Percentiles rank a stretch among this genome's conserved stretches.
Conservation (phyloP, 805 yeast species). For the Wickerhamiella spandovensis region DNA sequence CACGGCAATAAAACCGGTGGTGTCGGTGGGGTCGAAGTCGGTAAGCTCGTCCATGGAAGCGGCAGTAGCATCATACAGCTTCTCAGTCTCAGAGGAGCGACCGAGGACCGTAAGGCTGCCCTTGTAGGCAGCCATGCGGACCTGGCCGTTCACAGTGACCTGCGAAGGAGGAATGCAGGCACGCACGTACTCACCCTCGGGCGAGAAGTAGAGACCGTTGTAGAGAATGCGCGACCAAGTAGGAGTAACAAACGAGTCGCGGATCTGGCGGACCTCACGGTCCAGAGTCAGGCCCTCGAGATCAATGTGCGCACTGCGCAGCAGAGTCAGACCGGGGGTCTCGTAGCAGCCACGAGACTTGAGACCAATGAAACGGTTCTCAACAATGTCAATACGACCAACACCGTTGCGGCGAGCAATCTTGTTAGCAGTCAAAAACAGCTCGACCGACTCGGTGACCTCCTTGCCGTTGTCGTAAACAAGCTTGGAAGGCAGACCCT, state of each 20-base stretch:
- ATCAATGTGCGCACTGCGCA: slow-evolving; percentile 90
- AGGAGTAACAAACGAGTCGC: slow-evolving; percentile 93
- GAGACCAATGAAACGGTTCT: slow-evolving; percentile 96
- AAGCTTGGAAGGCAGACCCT: slow-evolving; percentile 82
- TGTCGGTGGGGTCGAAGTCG: slow-evolving; percentile 94
- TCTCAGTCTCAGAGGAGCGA: slow-evolving; percentile 90
- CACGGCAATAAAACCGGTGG: slow-evolving; percentile 93
- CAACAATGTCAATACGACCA: slow-evolving; percentile 98
- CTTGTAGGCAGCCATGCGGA: slow-evolving; percentile 87
- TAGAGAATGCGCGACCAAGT: slow-evolving; percentile 79
- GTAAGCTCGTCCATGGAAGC: slow-evolving; percentile 99
- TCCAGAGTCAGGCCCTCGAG: slow-evolving; percentile 94
- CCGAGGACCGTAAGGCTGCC: slow-evolving; percentile 77
- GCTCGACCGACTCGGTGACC: slow-evolving; percentile 79
- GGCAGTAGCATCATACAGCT: slow-evolving; percentile 93
- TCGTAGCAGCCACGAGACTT: slow-evolving; percentile 99
- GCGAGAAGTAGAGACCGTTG: slow-evolving; percentile 96
- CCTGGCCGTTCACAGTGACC: slow-evolving; percentile 88
- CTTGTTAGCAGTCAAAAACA: slow-evolving; percentile 84
- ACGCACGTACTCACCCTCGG: slow-evolving; percentile 95
- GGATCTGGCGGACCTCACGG: slow-evolving; percentile 92
- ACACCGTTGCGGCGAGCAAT: slow-evolving; percentile 98
- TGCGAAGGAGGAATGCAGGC: slow-evolving; percentile 74
- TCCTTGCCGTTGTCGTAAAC: slow-evolving; percentile 43
- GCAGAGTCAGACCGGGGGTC: slow-evolving; percentile 93